phyloP scores from a whole-genome alignment of 345 rosid genomes.

The Hevea brasiliensis region DNA sequence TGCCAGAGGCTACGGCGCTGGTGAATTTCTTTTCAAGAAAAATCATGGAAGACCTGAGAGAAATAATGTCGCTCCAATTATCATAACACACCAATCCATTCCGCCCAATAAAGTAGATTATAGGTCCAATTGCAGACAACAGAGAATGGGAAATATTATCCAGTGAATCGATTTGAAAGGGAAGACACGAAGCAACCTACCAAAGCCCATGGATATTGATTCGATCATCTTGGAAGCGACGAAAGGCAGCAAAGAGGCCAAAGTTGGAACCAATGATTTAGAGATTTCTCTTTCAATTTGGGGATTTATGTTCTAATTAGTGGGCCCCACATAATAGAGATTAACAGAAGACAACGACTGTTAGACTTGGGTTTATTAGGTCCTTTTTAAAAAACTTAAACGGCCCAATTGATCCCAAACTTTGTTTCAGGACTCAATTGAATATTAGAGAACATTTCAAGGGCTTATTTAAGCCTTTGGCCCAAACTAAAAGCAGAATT shows the following conservation, averaged over 20 bases:
- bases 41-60: slow-evolving; percentile 50
- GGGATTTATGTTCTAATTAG: no score
- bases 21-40: slow-evolving; percentile 74
- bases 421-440: no score
- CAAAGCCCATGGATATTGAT: slow-evolving; percentile 5
- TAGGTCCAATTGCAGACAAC: slow-evolving; percentile 62
- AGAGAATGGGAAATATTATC: slow-evolving; percentile 52
- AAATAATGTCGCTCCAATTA: slow-evolving; percentile 52
- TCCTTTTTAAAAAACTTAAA: no score
- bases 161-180: slow-evolving; percentile 17
- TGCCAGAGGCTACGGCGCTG: slow-evolving; percentile 51
- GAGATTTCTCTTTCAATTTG: no score
- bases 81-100: slow-evolving; percentile 57
- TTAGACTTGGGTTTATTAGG: no score
- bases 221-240: slow-evolving; percentile 24
- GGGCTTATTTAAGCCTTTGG: no score
- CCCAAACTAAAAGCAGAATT: no score
- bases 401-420: no score
- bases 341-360: no score
- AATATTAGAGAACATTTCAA: no score
- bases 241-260: slow-evolving; percentile 51
- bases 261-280: no score
- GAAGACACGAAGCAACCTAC: slow-evolving; percentile 36
- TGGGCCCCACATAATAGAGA: no score
- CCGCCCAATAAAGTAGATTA: slow-evolving; percentile 54